Conservation (phyloP, 306 rosid species). For the Gleditsia sinensis region DNA sequence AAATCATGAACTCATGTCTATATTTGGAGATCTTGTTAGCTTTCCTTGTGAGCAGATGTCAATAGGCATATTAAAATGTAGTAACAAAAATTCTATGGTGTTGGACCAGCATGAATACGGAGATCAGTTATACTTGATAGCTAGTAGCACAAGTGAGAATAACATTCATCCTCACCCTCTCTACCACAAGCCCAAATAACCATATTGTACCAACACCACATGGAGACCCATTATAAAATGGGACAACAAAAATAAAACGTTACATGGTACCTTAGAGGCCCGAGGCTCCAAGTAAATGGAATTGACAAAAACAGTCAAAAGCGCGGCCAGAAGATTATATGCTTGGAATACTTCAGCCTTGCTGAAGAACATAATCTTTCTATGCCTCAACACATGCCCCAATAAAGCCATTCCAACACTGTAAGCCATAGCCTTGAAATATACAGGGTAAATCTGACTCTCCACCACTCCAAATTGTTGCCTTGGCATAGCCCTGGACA, state of each 20-base stretch:
- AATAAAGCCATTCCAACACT: slow-evolving; percentile 52
- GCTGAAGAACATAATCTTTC: background rate
- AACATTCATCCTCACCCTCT: too few relatives aligned
- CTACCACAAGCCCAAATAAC: too few relatives aligned
- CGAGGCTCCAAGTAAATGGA: slow-evolving; percentile 78
- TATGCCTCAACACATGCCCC: slow-evolving; percentile 47
- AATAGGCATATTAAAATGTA: too few relatives aligned
- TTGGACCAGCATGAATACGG: too few relatives aligned
- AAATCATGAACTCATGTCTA: too few relatives aligned
- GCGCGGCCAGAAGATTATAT: slow-evolving; percentile 49
- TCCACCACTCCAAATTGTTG: slow-evolving; percentile 83
- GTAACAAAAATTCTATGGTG: too few relatives aligned
- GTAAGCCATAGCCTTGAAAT: slow-evolving; percentile 62
- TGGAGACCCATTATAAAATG: too few relatives aligned
- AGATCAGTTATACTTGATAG: too few relatives aligned
- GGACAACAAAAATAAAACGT: background rate
- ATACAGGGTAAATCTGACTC: slow-evolving; percentile 84
- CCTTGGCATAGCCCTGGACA: slow-evolving; percentile 55
- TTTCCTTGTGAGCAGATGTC: too few relatives aligned
- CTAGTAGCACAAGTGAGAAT: too few relatives aligned
- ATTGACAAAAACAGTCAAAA: slow-evolving; percentile 48
- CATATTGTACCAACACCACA: too few relatives aligned
- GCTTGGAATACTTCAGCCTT: slow-evolving; percentile 41
- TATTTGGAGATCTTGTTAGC: too few relatives aligned
- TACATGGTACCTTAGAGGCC: slow-evolving; percentile 62